Percentiles rank a stretch among this genome's conserved stretches.
Conservation (phyloP, 257 asterid genomes). For the Solanum pimpinellifolium region DNA sequence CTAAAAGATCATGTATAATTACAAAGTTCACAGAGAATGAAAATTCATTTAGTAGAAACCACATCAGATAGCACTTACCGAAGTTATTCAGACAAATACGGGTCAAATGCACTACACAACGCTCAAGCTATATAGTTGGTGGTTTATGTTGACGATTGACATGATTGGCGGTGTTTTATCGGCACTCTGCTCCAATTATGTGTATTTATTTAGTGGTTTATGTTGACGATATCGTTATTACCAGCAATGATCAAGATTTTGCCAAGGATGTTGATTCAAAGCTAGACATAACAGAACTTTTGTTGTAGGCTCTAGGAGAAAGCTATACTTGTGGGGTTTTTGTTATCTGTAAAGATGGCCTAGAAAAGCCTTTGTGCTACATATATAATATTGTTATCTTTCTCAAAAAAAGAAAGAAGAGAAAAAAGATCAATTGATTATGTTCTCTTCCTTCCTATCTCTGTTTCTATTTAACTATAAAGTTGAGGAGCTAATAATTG, state of each 20-base stretch:
- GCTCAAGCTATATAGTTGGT: background rate
- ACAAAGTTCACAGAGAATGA: background rate
- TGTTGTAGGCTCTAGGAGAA: background rate
- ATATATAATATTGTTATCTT: background rate
- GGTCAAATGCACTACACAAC: background rate
- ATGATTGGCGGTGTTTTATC: background rate
- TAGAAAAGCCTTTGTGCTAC: background rate
- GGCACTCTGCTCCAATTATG: background rate
- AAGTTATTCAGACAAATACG: background rate
- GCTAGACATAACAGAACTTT: background rate
- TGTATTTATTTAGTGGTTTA: background rate
- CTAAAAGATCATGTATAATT: background rate
- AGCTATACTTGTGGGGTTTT: background rate
- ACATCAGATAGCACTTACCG: background rate
- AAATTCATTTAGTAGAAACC: background rate
- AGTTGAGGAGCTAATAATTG: background rate
- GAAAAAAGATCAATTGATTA: background rate
- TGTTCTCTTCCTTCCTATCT: background rate
- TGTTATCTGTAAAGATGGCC: background rate
- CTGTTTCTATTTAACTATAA: background rate
- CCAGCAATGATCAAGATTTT: background rate
- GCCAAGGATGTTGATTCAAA: background rate
- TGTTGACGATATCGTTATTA: background rate
- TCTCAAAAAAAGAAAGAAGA: background rate
- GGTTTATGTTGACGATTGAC: background rate